Evolutionary conservation across 2,329 filamentous ascomycete genomes (phyloP).

Genomic region (Alternaria novae-zelandiae): DNA sequence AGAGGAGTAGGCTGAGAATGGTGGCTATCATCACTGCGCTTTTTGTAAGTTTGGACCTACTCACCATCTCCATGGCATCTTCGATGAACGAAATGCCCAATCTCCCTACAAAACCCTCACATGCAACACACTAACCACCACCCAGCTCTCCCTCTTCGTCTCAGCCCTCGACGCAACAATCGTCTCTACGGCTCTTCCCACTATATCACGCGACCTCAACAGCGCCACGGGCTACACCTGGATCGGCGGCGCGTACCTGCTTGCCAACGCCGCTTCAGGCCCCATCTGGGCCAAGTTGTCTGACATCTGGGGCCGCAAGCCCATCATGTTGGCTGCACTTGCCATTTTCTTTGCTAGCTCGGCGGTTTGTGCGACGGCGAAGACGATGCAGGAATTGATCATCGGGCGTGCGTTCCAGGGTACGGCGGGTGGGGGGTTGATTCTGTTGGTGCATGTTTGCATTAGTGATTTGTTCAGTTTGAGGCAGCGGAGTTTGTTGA

Average conservation of each 20-base stretch:
- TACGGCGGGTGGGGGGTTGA: conserved; percentile 67
- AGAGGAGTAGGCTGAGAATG: conserved; percentile 35
- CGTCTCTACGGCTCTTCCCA: conserved; percentile 70
- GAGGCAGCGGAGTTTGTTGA: conserved; percentile 56
- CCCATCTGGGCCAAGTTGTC: conserved; percentile 73
- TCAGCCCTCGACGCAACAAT: conserved; percentile 61
- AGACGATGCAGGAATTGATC: conserved; percentile 66
- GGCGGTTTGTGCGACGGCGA: conserved; percentile 63
- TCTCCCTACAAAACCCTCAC: background rate
- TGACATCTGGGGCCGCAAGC: conserved; percentile 65
- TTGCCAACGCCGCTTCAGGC: conserved; percentile 70
- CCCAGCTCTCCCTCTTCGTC: conserved; percentile 49
- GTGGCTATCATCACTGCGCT: conserved; percentile 40
- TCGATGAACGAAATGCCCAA: background rate
- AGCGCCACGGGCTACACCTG: conserved; percentile 76
- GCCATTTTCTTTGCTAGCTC: conserved; percentile 67
- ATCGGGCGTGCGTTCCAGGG: conserved; percentile 68
- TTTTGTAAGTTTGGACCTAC: conserved; percentile 32
- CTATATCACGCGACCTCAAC: conserved; percentile 67
- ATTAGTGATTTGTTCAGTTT: conserved; percentile 70
- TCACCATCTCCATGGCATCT: background rate
- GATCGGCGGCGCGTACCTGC: conserved; percentile 77
- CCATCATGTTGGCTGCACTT: conserved; percentile 59
- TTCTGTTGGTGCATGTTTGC: conserved; percentile 67
- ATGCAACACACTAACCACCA: background rate